Evolutionary conservation across 176 grass and related monocot genomes (phyloP).

Genomic region (Juncus inflexus): DNA sequence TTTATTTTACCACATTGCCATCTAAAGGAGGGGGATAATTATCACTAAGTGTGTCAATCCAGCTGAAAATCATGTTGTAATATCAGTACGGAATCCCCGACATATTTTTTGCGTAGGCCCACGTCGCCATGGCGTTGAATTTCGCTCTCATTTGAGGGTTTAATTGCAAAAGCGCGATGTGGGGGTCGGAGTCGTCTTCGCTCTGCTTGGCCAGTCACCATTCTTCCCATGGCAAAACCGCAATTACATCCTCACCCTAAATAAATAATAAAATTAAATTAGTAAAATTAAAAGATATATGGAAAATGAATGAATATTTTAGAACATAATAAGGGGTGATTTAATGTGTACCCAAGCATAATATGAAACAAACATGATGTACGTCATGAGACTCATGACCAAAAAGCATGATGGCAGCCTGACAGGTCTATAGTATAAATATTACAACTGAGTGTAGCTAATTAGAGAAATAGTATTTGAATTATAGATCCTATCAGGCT

Average conservation of each 20-base stretch:
- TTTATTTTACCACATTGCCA: slow-evolving; percentile 88
- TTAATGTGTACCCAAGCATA: too few relatives aligned
- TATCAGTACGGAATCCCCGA: slow-evolving; percentile 75
- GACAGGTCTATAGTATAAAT: too few relatives aligned
- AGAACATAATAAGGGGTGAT: too few relatives aligned
- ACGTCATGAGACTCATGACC: too few relatives aligned
- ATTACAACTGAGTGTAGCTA: too few relatives aligned
- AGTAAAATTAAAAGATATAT: too few relatives aligned
- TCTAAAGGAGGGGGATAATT: slow-evolving; percentile 93
- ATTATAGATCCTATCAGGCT: too few relatives aligned
- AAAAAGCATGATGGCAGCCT: too few relatives aligned
- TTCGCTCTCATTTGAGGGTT: slow-evolving; percentile 69
- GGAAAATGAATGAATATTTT: too few relatives aligned
- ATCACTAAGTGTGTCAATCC: slow-evolving; percentile 85
- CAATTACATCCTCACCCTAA: slow-evolving; percentile 98
- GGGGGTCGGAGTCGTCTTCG: slow-evolving; percentile 85
- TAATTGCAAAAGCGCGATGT: slow-evolving; percentile 79
- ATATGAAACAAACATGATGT: too few relatives aligned
- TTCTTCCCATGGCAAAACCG: slow-evolving; percentile 88
- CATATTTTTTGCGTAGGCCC: slow-evolving; percentile 91
- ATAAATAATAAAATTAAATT: too few relatives aligned
- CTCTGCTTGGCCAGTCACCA: slow-evolving; percentile 84
- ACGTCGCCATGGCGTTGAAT: slow-evolving; percentile 91
- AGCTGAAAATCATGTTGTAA: slow-evolving; percentile 98
- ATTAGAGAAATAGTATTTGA: too few relatives aligned